Evolutionary conservation across 2,329 filamentous ascomycete genomes (phyloP).

Genomic region (Talaromyces verruculosus): DNA sequence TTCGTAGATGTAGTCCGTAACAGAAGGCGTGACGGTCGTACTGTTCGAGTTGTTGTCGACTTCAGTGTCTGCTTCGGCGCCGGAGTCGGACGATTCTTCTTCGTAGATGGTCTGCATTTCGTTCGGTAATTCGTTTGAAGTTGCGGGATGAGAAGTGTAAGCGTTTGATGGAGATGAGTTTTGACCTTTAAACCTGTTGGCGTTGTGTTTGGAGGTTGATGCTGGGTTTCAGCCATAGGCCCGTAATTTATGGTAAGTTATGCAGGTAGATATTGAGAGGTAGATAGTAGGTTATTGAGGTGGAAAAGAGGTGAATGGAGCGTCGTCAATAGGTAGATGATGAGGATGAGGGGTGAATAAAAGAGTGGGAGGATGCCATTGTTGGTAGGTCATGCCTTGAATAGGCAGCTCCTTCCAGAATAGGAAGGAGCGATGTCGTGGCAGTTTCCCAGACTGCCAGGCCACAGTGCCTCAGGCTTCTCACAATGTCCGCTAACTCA

Average conservation of each 20-base stretch:
- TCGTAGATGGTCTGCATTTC: constrained; percentile 4
- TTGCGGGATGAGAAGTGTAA: background rate
- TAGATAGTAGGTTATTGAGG: background rate
- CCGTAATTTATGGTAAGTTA: background rate
- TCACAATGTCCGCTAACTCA: background rate
- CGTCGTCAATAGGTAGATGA: background rate
- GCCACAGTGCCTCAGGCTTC: background rate
- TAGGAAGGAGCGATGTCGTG: background rate
- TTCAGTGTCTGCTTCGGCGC: constrained; percentile 8
- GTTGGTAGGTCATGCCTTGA: background rate
- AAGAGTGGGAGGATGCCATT: background rate
- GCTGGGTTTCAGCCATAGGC: background rate
- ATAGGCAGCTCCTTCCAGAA: background rate
- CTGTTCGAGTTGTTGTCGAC: background rate
- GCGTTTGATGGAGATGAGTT: background rate
- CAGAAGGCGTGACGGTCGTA: constrained; percentile 2
- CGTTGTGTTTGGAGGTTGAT: background rate
- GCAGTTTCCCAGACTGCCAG: background rate
- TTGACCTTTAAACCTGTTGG: background rate
- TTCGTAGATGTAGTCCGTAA: constrained; percentile 36
- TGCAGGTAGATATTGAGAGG: background rate
- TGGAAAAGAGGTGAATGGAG: background rate
- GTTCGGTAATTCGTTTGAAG: background rate
- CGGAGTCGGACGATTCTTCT: background rate
- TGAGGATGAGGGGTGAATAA: background rate